A percentile compares a stretch with the other conserved stretches of the same genome.
Conservation (phyloP, 495 filamentous ascomycete genomes). For the Xylaria flabelliformis region DNA sequence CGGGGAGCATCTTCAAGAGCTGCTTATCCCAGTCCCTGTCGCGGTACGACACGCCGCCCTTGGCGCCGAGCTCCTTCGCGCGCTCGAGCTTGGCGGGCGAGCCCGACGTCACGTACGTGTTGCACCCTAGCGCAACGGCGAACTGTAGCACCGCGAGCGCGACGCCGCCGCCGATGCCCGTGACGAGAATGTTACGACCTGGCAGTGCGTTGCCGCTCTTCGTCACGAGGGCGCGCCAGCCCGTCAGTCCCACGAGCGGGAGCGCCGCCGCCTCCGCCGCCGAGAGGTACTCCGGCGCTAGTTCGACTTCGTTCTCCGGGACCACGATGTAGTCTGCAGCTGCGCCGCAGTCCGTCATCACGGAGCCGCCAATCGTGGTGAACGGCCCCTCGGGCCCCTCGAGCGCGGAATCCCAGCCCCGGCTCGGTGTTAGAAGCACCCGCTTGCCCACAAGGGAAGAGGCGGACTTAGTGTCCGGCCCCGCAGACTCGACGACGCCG, state of each 20-base stretch:
- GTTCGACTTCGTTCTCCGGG: slow-evolving; percentile 72
- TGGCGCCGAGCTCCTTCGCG: slow-evolving; percentile 69
- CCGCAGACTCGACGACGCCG: slow-evolving; percentile 70
- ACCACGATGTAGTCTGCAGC: slow-evolving; percentile 74
- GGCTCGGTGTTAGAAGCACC: slow-evolving; percentile 75
- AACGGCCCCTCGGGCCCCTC: slow-evolving; percentile 76
- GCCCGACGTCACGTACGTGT: slow-evolving; percentile 74
- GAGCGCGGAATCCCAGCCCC: slow-evolving; percentile 74
- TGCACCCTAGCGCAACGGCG: slow-evolving; percentile 66
- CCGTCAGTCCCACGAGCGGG: slow-evolving; percentile 84
- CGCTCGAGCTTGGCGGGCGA: slow-evolving; percentile 68
- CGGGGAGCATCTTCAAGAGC: slow-evolving; percentile 62
- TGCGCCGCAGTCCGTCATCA: slow-evolving; percentile 66
- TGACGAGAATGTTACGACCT: slow-evolving; percentile 72
- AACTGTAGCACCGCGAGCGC: slow-evolving; percentile 74
- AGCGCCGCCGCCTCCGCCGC: slow-evolving; percentile 79
- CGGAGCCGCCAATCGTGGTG: slow-evolving; percentile 75
- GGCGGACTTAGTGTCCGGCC: slow-evolving; percentile 54
- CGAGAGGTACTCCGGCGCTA: slow-evolving; percentile 72
- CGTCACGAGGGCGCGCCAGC: slow-evolving; percentile 78
- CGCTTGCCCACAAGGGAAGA: slow-evolving; percentile 60
- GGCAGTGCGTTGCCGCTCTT: slow-evolving; percentile 66
- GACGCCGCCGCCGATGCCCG: slow-evolving; percentile 83
- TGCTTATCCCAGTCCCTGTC: slow-evolving; percentile 72
- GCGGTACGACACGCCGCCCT: slow-evolving; percentile 72